phyloP scores from a whole-genome alignment of 257 asterid species.

The Fraxinus excelsior region DNA sequence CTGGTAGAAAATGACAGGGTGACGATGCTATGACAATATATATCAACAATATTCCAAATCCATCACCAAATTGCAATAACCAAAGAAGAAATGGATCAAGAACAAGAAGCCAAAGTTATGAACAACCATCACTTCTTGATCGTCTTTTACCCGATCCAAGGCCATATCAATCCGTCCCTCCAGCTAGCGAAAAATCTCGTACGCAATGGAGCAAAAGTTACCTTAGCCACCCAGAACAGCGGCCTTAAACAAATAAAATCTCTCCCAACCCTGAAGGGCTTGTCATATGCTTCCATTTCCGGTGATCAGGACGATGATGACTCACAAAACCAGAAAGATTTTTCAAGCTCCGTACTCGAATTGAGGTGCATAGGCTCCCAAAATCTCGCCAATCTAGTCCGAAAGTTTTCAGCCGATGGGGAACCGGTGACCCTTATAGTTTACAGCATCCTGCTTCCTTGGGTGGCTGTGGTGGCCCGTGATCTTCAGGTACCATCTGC shows the following conservation, averaged over 20 bases:
- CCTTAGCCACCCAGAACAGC: slow-evolving; percentile 45
- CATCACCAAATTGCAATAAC: no score
- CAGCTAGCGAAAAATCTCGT: slow-evolving; percentile 57
- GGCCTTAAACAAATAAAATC: slow-evolving; percentile 26
- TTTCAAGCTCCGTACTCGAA: slow-evolving; percentile 16
- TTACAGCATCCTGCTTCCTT: slow-evolving; percentile 42
- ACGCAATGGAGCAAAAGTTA: slow-evolving; percentile 45
- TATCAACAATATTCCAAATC: no score
- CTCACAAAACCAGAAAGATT: neutral
- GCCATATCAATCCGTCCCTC: slow-evolving; percentile 61
- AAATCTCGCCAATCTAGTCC: slow-evolving; percentile 24
- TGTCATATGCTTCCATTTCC: slow-evolving; percentile 41
- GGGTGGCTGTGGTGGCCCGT: slow-evolving; percentile 57
- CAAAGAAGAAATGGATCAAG: neutral
- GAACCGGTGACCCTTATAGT: slow-evolving; percentile 41
- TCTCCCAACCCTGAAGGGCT: slow-evolving; percentile 28
- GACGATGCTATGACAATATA: no score
- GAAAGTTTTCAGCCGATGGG: slow-evolving; percentile 21
- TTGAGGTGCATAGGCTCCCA: slow-evolving; percentile 23
- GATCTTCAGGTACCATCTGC: slow-evolving; percentile 44
- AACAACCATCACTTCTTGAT: slow-evolving; percentile 35
- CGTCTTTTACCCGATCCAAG: slow-evolving; percentile 44
- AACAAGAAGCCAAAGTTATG: neutral
- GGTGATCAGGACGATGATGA: slow-evolving; percentile 34
- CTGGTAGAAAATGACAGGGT: no score